Base-by-base conservation (phyloP, 2,329 filamentous ascomycete genomes). In the Cryphonectria nitschkei region DNA sequence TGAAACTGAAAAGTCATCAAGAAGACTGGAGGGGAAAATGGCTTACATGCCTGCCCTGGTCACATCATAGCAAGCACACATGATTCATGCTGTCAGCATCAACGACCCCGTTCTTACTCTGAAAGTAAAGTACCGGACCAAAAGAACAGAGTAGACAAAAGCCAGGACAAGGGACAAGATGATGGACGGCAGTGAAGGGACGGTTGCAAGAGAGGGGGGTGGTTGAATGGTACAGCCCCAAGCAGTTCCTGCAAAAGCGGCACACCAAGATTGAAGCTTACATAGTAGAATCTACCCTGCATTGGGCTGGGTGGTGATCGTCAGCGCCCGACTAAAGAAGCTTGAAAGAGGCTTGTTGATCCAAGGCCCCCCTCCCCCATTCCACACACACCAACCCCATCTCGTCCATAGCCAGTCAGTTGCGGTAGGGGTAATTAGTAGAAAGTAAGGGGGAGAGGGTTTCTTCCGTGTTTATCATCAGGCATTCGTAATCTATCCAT, bases 241-340 rank as follows among this genome's bases (percentile, higher is more conserved):
- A 41, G 63, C 19, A 65, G 39, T 52, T 19, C n/a, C 26, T n/a
- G 41, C 43, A 50, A 14, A 14, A 34, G 26, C 41, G 50, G 41
- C 43, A 50, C 22, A 50, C 62, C 41, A 65, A 65, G 43, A 16
- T 65, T 46, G 61, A 64, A 64, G 61, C 39, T 64, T 64, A 26
- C 26, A 26, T 26, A 26, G 26, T 26, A 64, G 39, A 64, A 19
- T 46, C 46, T 64, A 64, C 39, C 61, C 41, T 64, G 26, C 61
- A n/a, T 46, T 26, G 41, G 41, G 39, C 61, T 32, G 54, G 29
- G 54, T 5, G 54, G 29, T 32, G 54, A 58, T 58, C 54, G 54
- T 58, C 54, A 32, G 54, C 54, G 54, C 54, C 54, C 54, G 29
- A 58, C 26, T 19, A 29, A 34, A 32, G 54, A 58, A 34, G 54